Percentiles rank a stretch among this genome's conserved stretches.
These are phyloP conservation scores for Debaryomyces udenii DNA, from an alignment of 1,139 yeast species.

Conservation along the genomic window DNA sequence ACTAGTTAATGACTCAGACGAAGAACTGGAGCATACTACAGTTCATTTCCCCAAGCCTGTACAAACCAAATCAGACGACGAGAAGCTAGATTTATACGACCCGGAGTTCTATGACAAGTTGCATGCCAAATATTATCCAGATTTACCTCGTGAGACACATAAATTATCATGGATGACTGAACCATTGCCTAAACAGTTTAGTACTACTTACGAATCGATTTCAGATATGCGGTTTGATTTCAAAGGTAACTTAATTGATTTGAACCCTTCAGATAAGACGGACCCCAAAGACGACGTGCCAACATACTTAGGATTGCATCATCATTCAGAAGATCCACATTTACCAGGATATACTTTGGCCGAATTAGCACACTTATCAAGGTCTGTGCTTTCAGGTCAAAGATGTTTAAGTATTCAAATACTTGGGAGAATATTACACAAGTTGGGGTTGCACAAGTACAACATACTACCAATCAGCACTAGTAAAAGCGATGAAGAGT, in stretches of 20 bases:
- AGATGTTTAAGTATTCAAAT: slow-evolving; percentile 85
- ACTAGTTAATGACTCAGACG: slow-evolving; percentile 38
- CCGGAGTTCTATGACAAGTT: slow-evolving; percentile 78
- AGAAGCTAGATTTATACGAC: slow-evolving; percentile 63
- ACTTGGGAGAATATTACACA: slow-evolving; percentile 82
- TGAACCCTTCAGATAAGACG: slow-evolving; percentile 39
- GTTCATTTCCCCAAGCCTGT: slow-evolving; percentile 70
- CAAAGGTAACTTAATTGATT: slow-evolving; percentile 69
- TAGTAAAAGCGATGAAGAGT: slow-evolving; percentile 36
- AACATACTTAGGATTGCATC: slow-evolving; percentile 77
- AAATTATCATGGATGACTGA: slow-evolving; percentile 89
- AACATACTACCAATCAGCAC: slow-evolving; percentile 49
- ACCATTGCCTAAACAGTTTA: slow-evolving; percentile 52
- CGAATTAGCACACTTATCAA: slow-evolving; percentile 77
- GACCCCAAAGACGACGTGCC: slow-evolving; percentile 46
- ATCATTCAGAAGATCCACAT: slow-evolving; percentile 86
- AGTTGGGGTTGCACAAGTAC: slow-evolving; percentile 68
- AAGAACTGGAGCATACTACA: slow-evolving; percentile 28
- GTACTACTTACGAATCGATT: slow-evolving; percentile 60
- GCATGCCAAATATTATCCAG: slow-evolving; percentile 87
- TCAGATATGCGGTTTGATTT: slow-evolving; percentile 85
- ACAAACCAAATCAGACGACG: slow-evolving; percentile 22
- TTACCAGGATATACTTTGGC: slow-evolving; percentile 89
- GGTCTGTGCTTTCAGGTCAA: slow-evolving; percentile 84
- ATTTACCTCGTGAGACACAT: slow-evolving; percentile 78